Evolutionary conservation across 192 early-diverging fungal genomes (phyloP).

Genomic region (Backusella tarrabulga): DNA sequence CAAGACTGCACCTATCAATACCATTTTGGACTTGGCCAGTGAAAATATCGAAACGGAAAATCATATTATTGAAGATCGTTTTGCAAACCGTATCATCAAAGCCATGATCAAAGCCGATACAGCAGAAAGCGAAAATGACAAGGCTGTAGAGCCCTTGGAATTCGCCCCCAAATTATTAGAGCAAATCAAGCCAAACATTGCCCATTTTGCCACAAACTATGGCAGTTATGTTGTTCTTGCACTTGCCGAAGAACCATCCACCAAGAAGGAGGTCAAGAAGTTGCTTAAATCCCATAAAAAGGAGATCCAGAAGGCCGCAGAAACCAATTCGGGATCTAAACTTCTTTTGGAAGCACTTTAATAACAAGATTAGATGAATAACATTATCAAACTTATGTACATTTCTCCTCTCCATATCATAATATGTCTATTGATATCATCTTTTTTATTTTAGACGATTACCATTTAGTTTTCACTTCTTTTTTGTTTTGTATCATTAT

Average conservation of each 20-base stretch:
- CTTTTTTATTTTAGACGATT: background rate
- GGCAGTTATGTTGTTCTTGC: constrained; percentile 41
- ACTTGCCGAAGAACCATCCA: constrained; percentile 35
- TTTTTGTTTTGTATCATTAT: constrained; percentile 1
- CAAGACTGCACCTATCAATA: constrained; percentile 39
- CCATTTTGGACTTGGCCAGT: constrained; percentile 38
- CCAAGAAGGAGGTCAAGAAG: constrained; percentile 32
- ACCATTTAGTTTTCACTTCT: background rate
- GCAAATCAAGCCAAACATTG: constrained; percentile 25
- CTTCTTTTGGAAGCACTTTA: constrained; percentile 20
- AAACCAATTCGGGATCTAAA: constrained; percentile 25
- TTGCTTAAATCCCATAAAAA: constrained; percentile 58
- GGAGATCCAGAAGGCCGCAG: constrained; percentile 43
- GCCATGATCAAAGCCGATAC: constrained; percentile 43
- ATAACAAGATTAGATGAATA: background rate
- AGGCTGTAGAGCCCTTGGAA: constrained; percentile 31
- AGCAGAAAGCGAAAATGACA: constrained; percentile 34
- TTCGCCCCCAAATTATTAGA: constrained; percentile 37
- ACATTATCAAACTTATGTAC: background rate
- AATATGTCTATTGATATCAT: constrained; percentile 3
- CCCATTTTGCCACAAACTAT: constrained; percentile 35
- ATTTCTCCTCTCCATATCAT: background rate
- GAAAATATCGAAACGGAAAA: constrained; percentile 39
- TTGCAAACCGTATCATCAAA: constrained; percentile 53
- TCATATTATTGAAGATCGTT: constrained; percentile 42